Conservation (phyloP, 2,329 filamentous ascomycete species). For the Teratosphaeria zuluensis region DNA sequence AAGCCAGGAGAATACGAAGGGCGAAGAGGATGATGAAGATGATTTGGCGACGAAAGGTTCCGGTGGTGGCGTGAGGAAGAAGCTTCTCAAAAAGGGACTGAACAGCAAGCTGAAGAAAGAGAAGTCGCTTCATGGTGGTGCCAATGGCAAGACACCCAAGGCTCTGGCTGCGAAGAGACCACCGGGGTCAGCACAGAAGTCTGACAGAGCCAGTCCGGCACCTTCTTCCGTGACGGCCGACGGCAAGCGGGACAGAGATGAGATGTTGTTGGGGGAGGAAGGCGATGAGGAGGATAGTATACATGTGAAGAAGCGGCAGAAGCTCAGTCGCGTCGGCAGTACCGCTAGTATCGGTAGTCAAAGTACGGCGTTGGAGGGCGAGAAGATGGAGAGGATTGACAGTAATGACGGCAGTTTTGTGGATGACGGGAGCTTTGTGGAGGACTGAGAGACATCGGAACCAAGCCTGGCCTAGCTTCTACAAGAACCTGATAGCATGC, state of each 20-base stretch:
- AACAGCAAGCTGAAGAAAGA: conserved; percentile 36
- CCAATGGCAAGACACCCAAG: conserved; percentile 24
- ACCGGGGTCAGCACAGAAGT: conserved; percentile 6
- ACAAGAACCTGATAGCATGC: background rate
- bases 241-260: conserved; percentile 26
- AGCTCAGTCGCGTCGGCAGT: conserved; percentile 26
- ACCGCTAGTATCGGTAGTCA: conserved; percentile 23
- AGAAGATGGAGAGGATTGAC: conserved; percentile 23
- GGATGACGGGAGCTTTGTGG: conserved; percentile 22
- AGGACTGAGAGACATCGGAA: conserved; percentile 14
- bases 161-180: conserved; percentile 16
- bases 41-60: conserved; percentile 12
- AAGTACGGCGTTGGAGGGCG: conserved; percentile 12
- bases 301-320: conserved; percentile 29
- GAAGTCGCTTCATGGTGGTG: conserved; percentile 20
- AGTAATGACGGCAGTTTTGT: conserved; percentile 29
- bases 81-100: conserved; percentile 29
- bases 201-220: conserved; percentile 10
- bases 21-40: conserved; percentile 22
- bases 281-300: conserved; percentile 20
- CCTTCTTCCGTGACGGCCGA: conserved; percentile 5
- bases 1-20: conserved; percentile 13
- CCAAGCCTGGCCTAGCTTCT: too few species aligned
- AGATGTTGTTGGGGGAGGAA: conserved; percentile 14
- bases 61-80: conserved; percentile 26